phyloP scores from a whole-genome alignment of 2,329 filamentous ascomycete genomes.

The Xylariales sp. region DNA sequence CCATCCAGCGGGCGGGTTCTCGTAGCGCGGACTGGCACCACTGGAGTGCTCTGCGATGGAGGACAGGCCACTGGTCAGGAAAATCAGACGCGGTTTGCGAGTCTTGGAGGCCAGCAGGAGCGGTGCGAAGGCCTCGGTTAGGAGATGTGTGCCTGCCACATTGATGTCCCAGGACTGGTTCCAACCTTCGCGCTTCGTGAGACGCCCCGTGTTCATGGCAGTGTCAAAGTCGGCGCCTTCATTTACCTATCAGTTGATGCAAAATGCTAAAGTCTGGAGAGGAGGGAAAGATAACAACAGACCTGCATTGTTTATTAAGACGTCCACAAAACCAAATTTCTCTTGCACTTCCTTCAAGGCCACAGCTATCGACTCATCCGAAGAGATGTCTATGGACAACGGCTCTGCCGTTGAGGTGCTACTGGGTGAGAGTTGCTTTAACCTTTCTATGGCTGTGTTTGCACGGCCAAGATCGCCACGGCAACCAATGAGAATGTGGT shows the following conservation, averaged over 20 bases:
- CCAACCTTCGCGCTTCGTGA: constrained; percentile 16
- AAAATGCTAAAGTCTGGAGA: background rate
- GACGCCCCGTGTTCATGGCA: background rate
- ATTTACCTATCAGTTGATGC: background rate
- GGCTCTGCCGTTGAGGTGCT: constrained; percentile 30
- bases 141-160: constrained; percentile 31
- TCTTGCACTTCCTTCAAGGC: constrained; percentile 31
- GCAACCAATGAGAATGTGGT: constrained; percentile 44
- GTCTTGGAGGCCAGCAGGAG: constrained; percentile 36
- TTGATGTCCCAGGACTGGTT: constrained; percentile 38
- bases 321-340: constrained; percentile 34
- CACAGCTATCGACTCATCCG: constrained; percentile 39
- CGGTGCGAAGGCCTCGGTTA: constrained; percentile 30
- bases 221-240: background rate
- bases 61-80: constrained; percentile 38
- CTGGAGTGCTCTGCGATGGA: constrained; percentile 24
- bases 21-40: constrained; percentile 8
- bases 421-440: constrained; percentile 29
- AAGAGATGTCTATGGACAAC: constrained; percentile 41
- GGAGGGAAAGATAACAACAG: constrained; percentile 11
- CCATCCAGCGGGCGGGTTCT: constrained; percentile 27
- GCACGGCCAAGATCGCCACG: constrained; percentile 30
- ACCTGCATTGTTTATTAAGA: constrained; percentile 47
- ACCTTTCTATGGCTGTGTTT: constrained; percentile 26
- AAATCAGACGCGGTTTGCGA: constrained; percentile 35